Base-by-base conservation (phyloP, 257 asterid genomes). In the Rehmannia glutinosa region DNA sequence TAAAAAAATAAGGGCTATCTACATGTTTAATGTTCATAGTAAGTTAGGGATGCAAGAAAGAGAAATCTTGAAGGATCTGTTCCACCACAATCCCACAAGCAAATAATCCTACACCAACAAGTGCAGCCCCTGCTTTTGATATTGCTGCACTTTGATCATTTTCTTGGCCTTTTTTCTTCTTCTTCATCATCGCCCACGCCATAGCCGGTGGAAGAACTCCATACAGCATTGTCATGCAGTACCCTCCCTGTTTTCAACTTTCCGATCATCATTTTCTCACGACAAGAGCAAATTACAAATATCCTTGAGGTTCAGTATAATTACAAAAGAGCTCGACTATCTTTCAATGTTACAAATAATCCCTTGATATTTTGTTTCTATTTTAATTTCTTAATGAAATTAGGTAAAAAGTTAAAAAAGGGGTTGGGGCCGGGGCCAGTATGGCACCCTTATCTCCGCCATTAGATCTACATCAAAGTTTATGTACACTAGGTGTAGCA, bases 131-230 rank as follows among this genome's bases (percentile, higher is more conserved):
- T 66, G 84, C 77, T 75, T 62, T 81, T 33, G 88, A 78, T 24
- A 70, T 33, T 54, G 64, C 28, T 9, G 30, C 38, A 3, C 4
- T 66, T 58, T 68, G 56, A 16, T 69, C 75, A 19, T 4, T 59
- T 53, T 64, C 75, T 46, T 68, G 68, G 3, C 59, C 82, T 49
- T 66, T 16, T 36, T 59, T 80, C 71, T 66, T 81, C 73, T 30
- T 28, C 59, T 74, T 74, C 23, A 46, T 32, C 83, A 78, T 69
- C 54, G 91, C 87, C 92, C 93, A 88, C n/a, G 95, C 96, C 96
- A 86, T 91, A 1, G 86, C 87, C 12, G 95, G 97, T 23, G 96
- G 96, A 54, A 86, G 87, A 61, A 86, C 78, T 36, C 95, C 96
- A 33, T 80, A 91, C 56, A 91, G 68, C 78, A 88, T 67, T 47